These are phyloP conservation scores for Theileria orientalis DNA, from an alignment of 169 alveolate species.

Conservation along the genomic window DNA sequence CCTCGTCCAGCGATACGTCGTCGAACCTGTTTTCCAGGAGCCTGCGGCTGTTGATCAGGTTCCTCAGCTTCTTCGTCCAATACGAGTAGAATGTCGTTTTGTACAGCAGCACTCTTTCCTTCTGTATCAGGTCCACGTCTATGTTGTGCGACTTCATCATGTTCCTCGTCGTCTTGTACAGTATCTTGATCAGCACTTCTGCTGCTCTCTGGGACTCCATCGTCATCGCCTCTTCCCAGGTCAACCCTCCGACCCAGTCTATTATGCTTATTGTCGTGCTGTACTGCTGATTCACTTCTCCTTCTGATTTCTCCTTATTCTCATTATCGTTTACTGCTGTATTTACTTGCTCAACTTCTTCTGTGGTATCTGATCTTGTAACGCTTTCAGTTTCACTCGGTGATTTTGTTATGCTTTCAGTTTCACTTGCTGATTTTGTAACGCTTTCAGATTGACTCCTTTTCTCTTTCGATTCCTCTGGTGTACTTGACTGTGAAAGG, in stretches of 20 bases:
- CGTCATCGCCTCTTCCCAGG: slow-evolving; percentile 38
- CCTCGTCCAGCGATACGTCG: slow-evolving; percentile 21
- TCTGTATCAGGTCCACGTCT: slow-evolving; percentile 10
- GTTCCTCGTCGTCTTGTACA: slow-evolving; percentile 9
- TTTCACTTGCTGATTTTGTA: no score
- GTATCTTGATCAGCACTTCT: slow-evolving; percentile 21
- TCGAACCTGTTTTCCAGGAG: not conserved
- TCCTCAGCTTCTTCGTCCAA: not conserved
- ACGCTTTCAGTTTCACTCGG: no score
- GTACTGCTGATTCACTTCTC: no score
- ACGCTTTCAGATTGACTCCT: no score
- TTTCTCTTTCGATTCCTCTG: no score
- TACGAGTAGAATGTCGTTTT: slow-evolving; percentile 14
- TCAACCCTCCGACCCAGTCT: slow-evolving; percentile 22
- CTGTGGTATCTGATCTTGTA: no score
- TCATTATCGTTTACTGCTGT: no score
- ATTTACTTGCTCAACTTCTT: no score
- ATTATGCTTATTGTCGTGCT: not conserved
- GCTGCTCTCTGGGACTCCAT: slow-evolving; percentile 26
- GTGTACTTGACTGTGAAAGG: not conserved
- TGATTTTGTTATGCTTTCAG: no score
- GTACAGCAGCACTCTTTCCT: not conserved
- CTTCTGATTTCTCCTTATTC: no score
- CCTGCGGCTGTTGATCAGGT: slow-evolving; percentile 10
- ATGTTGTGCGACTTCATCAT: slow-evolving; percentile 55